Evolutionary conservation across 2,329 filamentous ascomycete genomes (phyloP), one percentile per base, ranked within the genome.

Genomic region (Colletotrichum godetiae): DNA sequence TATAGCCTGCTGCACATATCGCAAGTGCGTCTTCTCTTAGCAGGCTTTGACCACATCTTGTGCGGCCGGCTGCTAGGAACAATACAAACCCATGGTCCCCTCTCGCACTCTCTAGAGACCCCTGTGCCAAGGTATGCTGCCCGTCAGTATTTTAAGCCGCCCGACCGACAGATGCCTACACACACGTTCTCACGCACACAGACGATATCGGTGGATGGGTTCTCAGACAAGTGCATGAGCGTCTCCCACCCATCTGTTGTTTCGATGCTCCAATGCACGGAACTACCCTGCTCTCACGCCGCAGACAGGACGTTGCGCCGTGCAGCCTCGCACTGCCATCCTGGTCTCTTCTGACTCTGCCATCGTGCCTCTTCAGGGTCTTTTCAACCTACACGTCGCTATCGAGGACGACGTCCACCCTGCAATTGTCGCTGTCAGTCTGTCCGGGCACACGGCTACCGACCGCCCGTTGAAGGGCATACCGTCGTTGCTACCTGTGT

Each of bases 151-250:
- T 52, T 33, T 19, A 60, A 69, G 55, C 70, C 70, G 59, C 33
- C 58, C 64, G 42, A 49, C 42, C 15, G 42, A 49, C 42, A 49
- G 42, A 49, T 12, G 11, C 33, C 7, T 12, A 35, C 33, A 35
- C 19, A n/a, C 42, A 49, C 19, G 1, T 8, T 10, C 42, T 2
- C 42, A 49, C 42, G 22, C 8, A 49, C 42, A 11, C 42, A 49
- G 42, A 49, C 42, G 42, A 22, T 35, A 56, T 58, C 52, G 52
- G 60, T 24, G 53, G 67, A 15, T 35, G 27, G 55, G 55, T 57
- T 73, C 67, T 73, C 70, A 65, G 67, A 73, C 56, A 65, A 49
- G 56, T 37, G 70, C 60, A 70, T 70, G 70, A 73, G 67, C 70
- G n/a, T 73, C 60, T 46, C 29, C 49, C 53, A 56, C 60, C 60